phyloP scores from a whole-genome alignment of 768 basidiomycete species.

The Pleurotus djamor region DNA sequence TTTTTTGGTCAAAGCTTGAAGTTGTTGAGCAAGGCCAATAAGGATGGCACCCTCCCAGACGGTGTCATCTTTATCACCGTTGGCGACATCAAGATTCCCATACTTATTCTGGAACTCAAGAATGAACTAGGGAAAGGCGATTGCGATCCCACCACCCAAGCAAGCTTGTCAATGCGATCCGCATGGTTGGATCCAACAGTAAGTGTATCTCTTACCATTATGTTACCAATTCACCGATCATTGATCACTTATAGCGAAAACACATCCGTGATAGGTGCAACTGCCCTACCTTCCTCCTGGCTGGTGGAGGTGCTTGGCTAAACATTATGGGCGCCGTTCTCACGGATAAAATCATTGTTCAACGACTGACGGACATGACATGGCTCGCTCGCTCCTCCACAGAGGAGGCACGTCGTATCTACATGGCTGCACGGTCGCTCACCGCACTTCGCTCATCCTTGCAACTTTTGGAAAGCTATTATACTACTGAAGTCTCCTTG shows the following conservation, averaged over 20 bases:
- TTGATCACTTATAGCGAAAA: slow-evolving; percentile 1
- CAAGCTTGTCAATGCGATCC: slow-evolving; percentile 16
- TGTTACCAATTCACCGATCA: no score
- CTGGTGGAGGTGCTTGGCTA: slow-evolving; percentile 24
- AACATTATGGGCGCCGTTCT: slow-evolving; percentile 27
- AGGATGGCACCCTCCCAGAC: no score
- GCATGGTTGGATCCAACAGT: slow-evolving; percentile 9
- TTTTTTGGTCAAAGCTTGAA: no score
- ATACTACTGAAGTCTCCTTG: slow-evolving; percentile 1
- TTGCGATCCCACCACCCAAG: slow-evolving; percentile 27
- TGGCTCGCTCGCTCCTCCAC: slow-evolving; percentile 18
- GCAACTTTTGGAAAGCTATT: slow-evolving; percentile 12
- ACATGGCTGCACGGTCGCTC: slow-evolving; percentile 15
- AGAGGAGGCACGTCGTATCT: slow-evolving; percentile 9
- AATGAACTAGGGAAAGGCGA: slow-evolving; percentile 22
- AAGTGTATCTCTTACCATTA: no score
- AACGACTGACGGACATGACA: slow-evolving; percentile 28
- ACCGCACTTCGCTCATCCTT: slow-evolving; percentile 15
- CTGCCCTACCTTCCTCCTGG: slow-evolving; percentile 28
- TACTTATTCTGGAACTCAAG: slow-evolving; percentile 18
- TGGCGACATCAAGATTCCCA: neutral
- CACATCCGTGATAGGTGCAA: slow-evolving; percentile 14
- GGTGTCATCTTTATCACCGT: no score
- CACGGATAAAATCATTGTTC: slow-evolving; percentile 22
- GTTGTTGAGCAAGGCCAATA: no score